Evolutionary conservation across 2,329 filamentous ascomycete species (phyloP).

Genomic region (Hymenoscyphus repandus): DNA sequence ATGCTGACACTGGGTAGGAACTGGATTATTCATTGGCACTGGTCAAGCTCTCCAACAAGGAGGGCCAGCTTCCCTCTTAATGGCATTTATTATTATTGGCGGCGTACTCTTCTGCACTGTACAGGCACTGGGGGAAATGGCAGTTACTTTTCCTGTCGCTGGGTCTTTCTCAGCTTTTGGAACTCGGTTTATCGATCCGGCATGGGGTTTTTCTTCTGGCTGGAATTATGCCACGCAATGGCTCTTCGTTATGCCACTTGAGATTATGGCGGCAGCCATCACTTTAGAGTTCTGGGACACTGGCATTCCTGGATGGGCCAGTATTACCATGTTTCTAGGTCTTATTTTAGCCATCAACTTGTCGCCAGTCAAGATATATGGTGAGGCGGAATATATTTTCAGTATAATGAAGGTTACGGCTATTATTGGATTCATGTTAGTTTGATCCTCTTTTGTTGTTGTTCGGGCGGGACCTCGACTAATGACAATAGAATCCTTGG

Average conservation of each 20-base stretch:
- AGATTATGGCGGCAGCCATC: conserved; percentile 80
- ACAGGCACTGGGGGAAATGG: conserved; percentile 86
- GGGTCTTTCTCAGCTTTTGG: conserved; percentile 91
- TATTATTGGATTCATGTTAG: conserved; percentile 83
- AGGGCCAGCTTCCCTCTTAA: conserved; percentile 71
- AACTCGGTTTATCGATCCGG: conserved; percentile 89
- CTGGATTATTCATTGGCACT: conserved; percentile 82
- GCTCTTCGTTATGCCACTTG: conserved; percentile 75
- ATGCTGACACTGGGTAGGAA: conserved; percentile 43
- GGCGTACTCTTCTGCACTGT: conserved; percentile 87
- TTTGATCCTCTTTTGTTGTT: conserved; percentile 8
- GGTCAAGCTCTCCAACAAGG: conserved; percentile 65
- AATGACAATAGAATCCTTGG: conserved; percentile 63
- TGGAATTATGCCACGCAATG: conserved; percentile 93
- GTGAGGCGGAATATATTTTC: conserved; percentile 85
- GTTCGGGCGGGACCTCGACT: not conserved
- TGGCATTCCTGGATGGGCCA: conserved; percentile 70
- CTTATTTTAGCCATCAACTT: conserved; percentile 78
- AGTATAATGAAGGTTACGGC: conserved; percentile 83
- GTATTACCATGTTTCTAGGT: conserved; percentile 75
- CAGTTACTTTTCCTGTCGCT: conserved; percentile 89
- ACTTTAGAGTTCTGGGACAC: conserved; percentile 80
- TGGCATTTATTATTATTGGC: conserved; percentile 76
- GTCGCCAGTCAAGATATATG: conserved; percentile 82
- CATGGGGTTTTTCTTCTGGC: conserved; percentile 91